phyloP scores from a whole-genome alignment of 2,329 filamentous ascomycete species.

The Alternaria infectoria region DNA sequence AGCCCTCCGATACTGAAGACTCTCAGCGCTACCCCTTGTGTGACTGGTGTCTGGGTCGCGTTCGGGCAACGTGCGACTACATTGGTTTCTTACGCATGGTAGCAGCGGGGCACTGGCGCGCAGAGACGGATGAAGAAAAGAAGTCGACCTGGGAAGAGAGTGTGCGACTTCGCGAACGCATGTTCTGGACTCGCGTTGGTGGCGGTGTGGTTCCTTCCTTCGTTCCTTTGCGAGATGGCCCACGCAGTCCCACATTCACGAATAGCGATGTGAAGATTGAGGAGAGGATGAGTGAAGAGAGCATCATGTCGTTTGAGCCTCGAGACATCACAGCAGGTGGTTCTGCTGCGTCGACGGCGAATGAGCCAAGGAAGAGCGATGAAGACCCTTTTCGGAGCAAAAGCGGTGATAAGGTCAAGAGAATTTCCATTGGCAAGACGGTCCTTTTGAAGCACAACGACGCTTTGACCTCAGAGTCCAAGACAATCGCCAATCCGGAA shows the following conservation, averaged over 20 bases:
- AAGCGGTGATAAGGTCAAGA: constrained; percentile 34
- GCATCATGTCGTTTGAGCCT: constrained; percentile 30
- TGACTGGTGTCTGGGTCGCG: constrained; percentile 80
- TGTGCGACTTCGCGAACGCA: constrained; percentile 84
- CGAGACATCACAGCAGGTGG: constrained; percentile 22
- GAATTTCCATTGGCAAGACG: constrained; percentile 48
- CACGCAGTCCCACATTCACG: constrained; percentile 41
- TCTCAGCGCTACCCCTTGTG: constrained; percentile 91
- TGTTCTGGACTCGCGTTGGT: constrained; percentile 96
- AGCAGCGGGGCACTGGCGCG: constrained; percentile 89
- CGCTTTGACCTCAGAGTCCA: not conserved
- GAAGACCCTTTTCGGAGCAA: constrained; percentile 44
- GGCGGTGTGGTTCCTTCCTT: constrained; percentile 82
- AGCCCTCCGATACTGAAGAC: constrained; percentile 83
- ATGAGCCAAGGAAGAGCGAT: constrained; percentile 27
- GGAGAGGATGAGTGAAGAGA: constrained; percentile 39
- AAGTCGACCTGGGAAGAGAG: constrained; percentile 94
- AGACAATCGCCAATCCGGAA: constrained; percentile 1
- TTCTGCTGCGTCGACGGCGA: constrained; percentile 2
- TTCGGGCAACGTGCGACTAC: constrained; percentile 90
- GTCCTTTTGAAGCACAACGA: constrained; percentile 31
- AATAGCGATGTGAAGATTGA: constrained; percentile 23
- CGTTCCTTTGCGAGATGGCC: constrained; percentile 41
- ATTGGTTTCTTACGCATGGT: constrained; percentile 89
- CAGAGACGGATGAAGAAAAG: constrained; percentile 82